These are phyloP conservation scores for Dissophora globulifera DNA, from an alignment of 192 early-diverging fungal genomes.

Conservation along the genomic window DNA sequence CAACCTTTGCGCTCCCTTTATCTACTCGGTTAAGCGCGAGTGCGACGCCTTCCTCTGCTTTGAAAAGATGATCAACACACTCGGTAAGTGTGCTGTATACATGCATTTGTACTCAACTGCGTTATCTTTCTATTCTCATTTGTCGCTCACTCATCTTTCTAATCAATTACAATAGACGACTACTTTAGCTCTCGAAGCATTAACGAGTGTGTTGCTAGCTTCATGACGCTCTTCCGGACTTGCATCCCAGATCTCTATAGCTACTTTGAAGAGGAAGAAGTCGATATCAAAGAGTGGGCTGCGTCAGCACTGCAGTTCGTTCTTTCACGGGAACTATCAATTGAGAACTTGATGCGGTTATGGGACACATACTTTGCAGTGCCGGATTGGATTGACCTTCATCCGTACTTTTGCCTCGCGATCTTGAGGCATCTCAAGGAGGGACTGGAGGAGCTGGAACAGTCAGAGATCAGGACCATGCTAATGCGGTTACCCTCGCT, in stretches of 20 bases:
- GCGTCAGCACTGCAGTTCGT: slow-evolving; percentile 85
- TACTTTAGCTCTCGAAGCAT: slow-evolving; percentile 70
- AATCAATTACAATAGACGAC: slow-evolving; percentile 65
- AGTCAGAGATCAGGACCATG: slow-evolving; percentile 89
- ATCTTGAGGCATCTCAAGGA: slow-evolving; percentile 80
- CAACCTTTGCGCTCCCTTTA: slow-evolving; percentile 84
- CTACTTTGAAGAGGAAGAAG: slow-evolving; percentile 96
- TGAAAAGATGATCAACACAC: slow-evolving; percentile 74
- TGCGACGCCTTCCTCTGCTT: slow-evolving; percentile 86
- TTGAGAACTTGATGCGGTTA: slow-evolving; percentile 79
- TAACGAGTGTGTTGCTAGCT: slow-evolving; percentile 84
- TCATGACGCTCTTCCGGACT: slow-evolving; percentile 86
- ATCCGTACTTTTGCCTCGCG: slow-evolving; percentile 88
- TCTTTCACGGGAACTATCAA: slow-evolving; percentile 86
- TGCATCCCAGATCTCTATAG: slow-evolving; percentile 90
- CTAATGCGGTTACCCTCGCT: slow-evolving; percentile 80
- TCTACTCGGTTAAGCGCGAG: slow-evolving; percentile 77
- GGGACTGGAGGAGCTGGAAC: slow-evolving; percentile 88
- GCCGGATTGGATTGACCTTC: slow-evolving; percentile 78
- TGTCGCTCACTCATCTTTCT: slow-evolving; percentile 16
- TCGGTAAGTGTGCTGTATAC: slow-evolving; percentile 60
- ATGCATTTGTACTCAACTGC: too few species aligned
- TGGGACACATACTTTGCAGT: slow-evolving; percentile 93
- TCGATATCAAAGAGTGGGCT: slow-evolving; percentile 87
- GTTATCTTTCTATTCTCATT: too few species aligned